Base-by-base conservation (phyloP, 192 early-diverging fungal species). In the Paraglomus occultum region DNA sequence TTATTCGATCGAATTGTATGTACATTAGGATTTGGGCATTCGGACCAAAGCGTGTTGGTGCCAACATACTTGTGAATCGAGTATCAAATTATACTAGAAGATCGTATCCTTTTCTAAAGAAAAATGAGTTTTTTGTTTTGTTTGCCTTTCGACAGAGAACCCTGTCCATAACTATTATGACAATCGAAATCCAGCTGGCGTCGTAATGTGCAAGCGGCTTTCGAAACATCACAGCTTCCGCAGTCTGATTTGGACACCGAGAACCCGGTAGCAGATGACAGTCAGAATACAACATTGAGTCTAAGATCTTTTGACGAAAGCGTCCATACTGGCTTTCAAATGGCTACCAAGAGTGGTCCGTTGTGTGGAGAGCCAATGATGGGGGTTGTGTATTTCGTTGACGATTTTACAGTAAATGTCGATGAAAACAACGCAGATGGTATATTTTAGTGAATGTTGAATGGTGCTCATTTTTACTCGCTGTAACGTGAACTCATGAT, bases 301-400 rank as follows among this genome's bases (percentile, higher is more conserved):
- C 31, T 22, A 74, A 79, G 44, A 55, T 89, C 91, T 73, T 77
- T 93, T 67, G 93, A 94, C 38, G 88, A 91, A 74, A 85, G 87
- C 55, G 82, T 99, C 39, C 79, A 89, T 23, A 88, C 91, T 43
- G 96, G 93, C 5, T 99, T 99, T 86, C 96, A 99, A 80, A 78
- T 98, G 15, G 90, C 94, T 1, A 94, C 93, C 6, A 80, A 89
- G 8, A 77, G 83, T 0, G 98, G 98, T 1, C 96, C 98, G 9
- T 79, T 99, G 47, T 98, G 96, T 75, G 87, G 87, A 46, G 98
- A 99, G 73, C 95, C 98, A 4, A 76, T 98, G 76, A 80, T 85
- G 31, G 98, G 98, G 8, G 89, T 94, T 54, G 83, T 80, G n/a
- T 87, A 89, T 73, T 83, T 94, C 57, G 67, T 94, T 14, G 86